These are phyloP conservation scores for Guadua angustifolia DNA, from an alignment of 176 grass and related monocot species.

Conservation along the genomic window DNA sequence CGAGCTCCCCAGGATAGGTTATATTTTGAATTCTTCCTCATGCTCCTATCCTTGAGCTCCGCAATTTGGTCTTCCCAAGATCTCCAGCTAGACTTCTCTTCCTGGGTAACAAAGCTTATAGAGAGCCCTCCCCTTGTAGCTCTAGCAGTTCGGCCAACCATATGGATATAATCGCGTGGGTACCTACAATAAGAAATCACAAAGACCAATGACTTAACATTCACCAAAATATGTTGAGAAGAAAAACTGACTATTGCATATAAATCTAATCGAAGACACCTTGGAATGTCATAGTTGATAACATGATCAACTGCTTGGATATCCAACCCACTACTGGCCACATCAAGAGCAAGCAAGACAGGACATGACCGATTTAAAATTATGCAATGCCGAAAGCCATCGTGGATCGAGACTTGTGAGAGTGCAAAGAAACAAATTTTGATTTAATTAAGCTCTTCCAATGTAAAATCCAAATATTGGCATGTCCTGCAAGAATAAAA, in stretches of 20 bases:
- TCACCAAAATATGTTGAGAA: conserved; percentile 11
- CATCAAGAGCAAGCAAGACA: conserved; percentile 73
- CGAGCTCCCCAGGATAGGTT: too few species aligned
- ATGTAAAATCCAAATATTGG: conserved; percentile 67
- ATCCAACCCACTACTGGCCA: conserved; percentile 89
- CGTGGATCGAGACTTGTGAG: conserved; percentile 73
- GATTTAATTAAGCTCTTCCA: conserved; percentile 66
- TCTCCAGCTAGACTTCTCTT: too few species aligned
- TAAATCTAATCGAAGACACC: conserved; percentile 48
- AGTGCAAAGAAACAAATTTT: conserved; percentile 83
- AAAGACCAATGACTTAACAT: background rate
- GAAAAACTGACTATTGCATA: background rate
- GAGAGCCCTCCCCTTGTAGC: conserved; percentile 78
- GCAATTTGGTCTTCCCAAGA: too few species aligned
- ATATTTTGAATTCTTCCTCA: too few species aligned
- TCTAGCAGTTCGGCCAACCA: conserved; percentile 92
- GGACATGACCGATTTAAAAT: conserved; percentile 81
- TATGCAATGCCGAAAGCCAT: conserved; percentile 66
- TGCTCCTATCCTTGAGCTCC: too few species aligned
- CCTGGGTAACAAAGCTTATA: conserved; percentile 87
- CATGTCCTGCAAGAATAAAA: conserved; percentile 61
- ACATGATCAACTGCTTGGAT: conserved; percentile 97
- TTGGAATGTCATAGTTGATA: conserved; percentile 92
- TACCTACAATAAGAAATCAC: conserved; percentile 55
- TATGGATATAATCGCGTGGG: conserved; percentile 78